These are phyloP conservation scores for Leccinum olivaceopallidum DNA, from an alignment of 768 basidiomycete genomes.

Conservation along the genomic window DNA sequence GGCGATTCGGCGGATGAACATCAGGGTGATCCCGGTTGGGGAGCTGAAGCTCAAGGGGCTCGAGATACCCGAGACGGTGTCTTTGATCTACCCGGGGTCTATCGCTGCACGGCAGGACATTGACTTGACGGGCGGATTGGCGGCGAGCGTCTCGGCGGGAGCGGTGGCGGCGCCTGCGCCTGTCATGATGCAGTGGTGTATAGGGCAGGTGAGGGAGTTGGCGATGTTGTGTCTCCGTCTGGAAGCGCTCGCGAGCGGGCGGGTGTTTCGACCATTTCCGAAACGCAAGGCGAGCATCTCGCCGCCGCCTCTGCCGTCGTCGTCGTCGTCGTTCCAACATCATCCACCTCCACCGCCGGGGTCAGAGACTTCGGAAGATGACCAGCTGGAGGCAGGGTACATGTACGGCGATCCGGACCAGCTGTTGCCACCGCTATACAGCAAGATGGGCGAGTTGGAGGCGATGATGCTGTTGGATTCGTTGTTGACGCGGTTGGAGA, in stretches of 20 bases:
- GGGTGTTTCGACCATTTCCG: slow-evolving; percentile 53
- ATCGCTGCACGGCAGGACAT: slow-evolving; percentile 71
- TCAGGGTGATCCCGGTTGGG: slow-evolving; percentile 71
- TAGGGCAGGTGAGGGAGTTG: slow-evolving; percentile 74
- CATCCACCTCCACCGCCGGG: neutral
- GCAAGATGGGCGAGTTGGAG: too few species aligned
- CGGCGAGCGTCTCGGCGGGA: slow-evolving; percentile 13
- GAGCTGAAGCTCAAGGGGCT: slow-evolving; percentile 94
- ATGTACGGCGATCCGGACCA: too few species aligned
- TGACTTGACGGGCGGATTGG: slow-evolving; percentile 34
- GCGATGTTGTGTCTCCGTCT: slow-evolving; percentile 74
- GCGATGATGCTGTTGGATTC: too few species aligned
- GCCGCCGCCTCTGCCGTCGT: slow-evolving; percentile 2
- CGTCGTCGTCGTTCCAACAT: neutral
- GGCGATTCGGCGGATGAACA: slow-evolving; percentile 70
- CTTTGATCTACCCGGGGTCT: slow-evolving; percentile 81
- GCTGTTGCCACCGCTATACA: too few species aligned
- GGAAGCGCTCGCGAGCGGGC: slow-evolving; percentile 68
- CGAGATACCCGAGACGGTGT: slow-evolving; percentile 85
- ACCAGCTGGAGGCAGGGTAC: too few species aligned
- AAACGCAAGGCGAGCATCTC: slow-evolving; percentile 35
- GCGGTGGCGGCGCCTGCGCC: slow-evolving; percentile 7
- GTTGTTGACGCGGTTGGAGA: too few species aligned
- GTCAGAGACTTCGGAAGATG: too few species aligned
- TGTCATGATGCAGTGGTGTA: slow-evolving; percentile 50